Evolutionary conservation across 1,284 basidiomycete genomes (phyloP).

Genomic region (Marasmius oreades): DNA sequence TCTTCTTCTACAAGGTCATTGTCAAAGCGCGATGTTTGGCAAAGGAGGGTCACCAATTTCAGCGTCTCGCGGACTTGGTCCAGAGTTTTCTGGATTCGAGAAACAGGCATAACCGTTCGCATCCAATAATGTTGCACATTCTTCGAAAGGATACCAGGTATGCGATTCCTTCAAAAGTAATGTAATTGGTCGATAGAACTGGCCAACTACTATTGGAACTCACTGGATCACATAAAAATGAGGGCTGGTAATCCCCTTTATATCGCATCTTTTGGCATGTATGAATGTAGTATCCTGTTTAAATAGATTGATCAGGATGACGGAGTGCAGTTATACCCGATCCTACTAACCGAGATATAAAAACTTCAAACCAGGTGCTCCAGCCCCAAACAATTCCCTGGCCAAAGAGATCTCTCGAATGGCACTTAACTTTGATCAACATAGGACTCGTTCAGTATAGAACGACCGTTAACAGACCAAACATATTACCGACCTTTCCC

Average conservation of each 20-base stretch:
- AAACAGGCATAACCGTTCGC: slow-evolving; percentile 68
- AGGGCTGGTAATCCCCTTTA: slow-evolving; percentile 91
- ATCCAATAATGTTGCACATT: slow-evolving; percentile 61
- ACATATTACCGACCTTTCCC: slow-evolving; percentile 69
- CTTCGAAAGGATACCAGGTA: slow-evolving; percentile 66
- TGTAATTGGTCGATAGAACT: not conserved
- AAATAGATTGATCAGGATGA: not conserved
- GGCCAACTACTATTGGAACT: slow-evolving; percentile 18
- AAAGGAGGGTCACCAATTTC: slow-evolving; percentile 10
- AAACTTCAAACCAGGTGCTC: slow-evolving; percentile 55
- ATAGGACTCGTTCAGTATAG: slow-evolving; percentile 7
- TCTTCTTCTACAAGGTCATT: not conserved
- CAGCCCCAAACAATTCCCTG: slow-evolving; percentile 71
- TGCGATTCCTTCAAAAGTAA: slow-evolving; percentile 61
- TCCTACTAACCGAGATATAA: slow-evolving; percentile 78
- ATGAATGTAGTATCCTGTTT: slow-evolving; percentile 85
- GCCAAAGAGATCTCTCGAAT: slow-evolving; percentile 75
- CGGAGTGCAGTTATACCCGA: not conserved
- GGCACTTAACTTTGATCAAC: slow-evolving; percentile 68
- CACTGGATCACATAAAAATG: slow-evolving; percentile 86
- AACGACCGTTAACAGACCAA: not conserved
- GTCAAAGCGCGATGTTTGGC: not conserved
- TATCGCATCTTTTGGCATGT: slow-evolving; percentile 95
- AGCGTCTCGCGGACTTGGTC: slow-evolving; percentile 24
- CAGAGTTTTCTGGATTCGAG: slow-evolving; percentile 55